These are phyloP conservation scores for Inga oerstediana DNA, from an alignment of 306 rosid species.

Conservation along the genomic window DNA sequence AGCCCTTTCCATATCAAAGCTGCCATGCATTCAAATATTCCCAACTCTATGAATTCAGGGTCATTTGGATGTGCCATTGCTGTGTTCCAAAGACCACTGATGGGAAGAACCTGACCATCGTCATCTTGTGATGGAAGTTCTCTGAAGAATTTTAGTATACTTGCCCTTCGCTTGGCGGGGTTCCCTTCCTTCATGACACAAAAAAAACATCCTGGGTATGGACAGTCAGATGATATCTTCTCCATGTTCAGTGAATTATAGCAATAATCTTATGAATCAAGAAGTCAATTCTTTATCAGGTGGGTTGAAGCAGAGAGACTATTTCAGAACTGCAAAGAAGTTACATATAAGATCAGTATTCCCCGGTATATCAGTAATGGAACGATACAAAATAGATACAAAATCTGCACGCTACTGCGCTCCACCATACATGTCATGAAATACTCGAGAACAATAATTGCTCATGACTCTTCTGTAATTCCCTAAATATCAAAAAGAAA, in stretches of 20 bases:
- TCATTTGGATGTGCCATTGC: conserved; percentile 99
- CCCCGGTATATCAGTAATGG: conserved; percentile 7
- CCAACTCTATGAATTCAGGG: conserved; percentile 92
- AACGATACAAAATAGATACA: neutral
- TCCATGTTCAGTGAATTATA: conserved; percentile 61
- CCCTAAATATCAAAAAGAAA: neutral
- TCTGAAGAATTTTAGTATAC: conserved; percentile 85
- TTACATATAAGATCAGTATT: conserved; percentile 24
- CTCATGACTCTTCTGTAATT: neutral
- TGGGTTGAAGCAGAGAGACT: conserved; percentile 40
- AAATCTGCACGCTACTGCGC: neutral
- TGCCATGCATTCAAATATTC: conserved; percentile 97
- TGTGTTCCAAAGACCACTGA: conserved; percentile 99
- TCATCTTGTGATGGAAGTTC: conserved; percentile 97
- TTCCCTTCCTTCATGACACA: conserved; percentile 99
- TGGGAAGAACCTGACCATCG: conserved; percentile 98
- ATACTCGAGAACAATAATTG: neutral
- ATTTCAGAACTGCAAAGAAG: conserved; percentile 44
- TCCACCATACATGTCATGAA: neutral
- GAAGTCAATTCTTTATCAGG: conserved; percentile 43
- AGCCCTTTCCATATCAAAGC: conserved; percentile 95
- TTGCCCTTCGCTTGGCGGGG: conserved; percentile 90
- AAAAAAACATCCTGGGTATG: conserved; percentile 97
- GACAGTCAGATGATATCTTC: conserved; percentile 86
- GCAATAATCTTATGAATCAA: conserved; percentile 28